Base-by-base conservation (phyloP, 768 basidiomycete genomes). In the Pleurotus djamor region DNA sequence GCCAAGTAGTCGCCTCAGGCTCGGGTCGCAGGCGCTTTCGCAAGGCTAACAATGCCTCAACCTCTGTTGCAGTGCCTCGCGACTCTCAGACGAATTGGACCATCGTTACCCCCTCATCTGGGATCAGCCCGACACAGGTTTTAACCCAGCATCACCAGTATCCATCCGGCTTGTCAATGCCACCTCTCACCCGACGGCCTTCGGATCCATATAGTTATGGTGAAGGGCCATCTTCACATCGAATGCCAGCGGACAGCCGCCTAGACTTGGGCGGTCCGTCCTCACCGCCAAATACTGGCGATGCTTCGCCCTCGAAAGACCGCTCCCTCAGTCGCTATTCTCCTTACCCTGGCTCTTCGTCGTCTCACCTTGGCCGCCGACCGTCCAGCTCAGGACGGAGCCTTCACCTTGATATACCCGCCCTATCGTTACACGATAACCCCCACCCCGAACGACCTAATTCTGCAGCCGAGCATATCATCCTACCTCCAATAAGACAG, bases 1-100 rank as follows among this genome's bases (percentile, higher is more conserved):
- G 93, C 21, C 92, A 94, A 68, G 87, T 94, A 49, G 84, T 93
- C 14, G 76, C 86, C 47, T 79, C 76, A 34, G 78, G 81, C 35
- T 75, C 83, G 32, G 81, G 80, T n/a, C 81, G 87, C 61, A 82
- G 89, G 51, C 81, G 88, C 48, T 72, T 83, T 17, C 81, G 87
- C 37, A 81, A 86, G 59, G 77, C 74, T 35, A 78, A 81, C 14
- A 81, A 72, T 68, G 12, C 65, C 60, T 21, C 64, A 64, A 65
- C 65, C 10, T 56, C 60, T 9, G 34, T 63, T 43, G 62, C 66
- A 13, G 28, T 63, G 34, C 65, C 66, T 32, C 63, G 64, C 21
- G 67, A 68, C 5, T 51, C 66, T 1, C 67, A 69, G 38, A 50
- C 67, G 43, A 76, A 74, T 52, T 87, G 84, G 85, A 76, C 81